Evolutionary conservation across 345 rosid genomes (phyloP), one percentile per base, ranked within the genome.

Genomic region (Abelmoschus esculentus): DNA sequence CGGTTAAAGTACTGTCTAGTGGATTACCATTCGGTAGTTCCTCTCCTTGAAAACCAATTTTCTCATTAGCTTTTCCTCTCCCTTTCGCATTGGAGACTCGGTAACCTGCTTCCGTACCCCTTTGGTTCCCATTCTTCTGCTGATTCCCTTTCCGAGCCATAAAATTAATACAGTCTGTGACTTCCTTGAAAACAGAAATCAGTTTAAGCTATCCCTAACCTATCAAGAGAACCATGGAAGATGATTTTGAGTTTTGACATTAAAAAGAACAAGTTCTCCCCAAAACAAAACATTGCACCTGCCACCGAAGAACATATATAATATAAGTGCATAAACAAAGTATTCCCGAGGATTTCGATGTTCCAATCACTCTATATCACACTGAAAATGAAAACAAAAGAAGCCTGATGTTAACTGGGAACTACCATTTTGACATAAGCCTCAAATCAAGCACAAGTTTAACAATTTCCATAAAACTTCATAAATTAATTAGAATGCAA

Each of bases 61-160:
- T 61, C 17, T 81, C 88, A 69, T 73, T 79, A 15, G 75, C 70
- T 76, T 81, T 79, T 55, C 80, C 90, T 70, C 71, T 80, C 42
- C 75, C 82, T 70, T 84, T 84, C 52, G 32, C 56, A 72, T 79
- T 79, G 0, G 76, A 70, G 40, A 73, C n/a, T 46, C 71, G 78
- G 65, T 40, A 13, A 46, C 78, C 78, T 38, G 86, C 80, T 34
- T 83, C 89, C 53, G 83, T 65, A 72, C 82, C 81, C 73, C 70
- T 90, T 74, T 76, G 83, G 69, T 79, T 85, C 65, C 92, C 93
- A 84, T 86, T 86, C 86, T 83, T 89, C 80, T 47, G 52, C 52
- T 47, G 52, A 47, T 47, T 47, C 13, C 81, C 52, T 47, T 47
- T 47, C 50, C 97, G 90, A 77, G 98, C 96, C 98, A 93, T 93